Evolutionary conservation across 169 alveolate genomes (phyloP), one percentile per base, ranked within the genome.

Genomic region (Plasmodium malariae): DNA sequence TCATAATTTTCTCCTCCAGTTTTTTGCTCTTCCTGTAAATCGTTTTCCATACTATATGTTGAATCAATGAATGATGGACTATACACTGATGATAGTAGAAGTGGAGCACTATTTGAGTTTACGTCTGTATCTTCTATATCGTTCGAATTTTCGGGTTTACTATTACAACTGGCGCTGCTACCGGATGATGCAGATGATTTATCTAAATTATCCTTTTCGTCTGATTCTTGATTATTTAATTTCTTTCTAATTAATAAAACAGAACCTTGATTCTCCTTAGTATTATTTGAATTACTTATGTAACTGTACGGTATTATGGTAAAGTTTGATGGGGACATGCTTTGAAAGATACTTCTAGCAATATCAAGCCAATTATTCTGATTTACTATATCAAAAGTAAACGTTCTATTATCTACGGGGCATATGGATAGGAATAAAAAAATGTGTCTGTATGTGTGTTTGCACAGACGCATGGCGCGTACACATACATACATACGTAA

Each of bases 231-330:
- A 7, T 55, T 17, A n/a, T 76, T 76, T 19, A 76, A 7, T 36
- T 63, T 76, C 28, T 76, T 76, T 17, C 89, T 76, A 43, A 76
- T 76, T 36, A 76, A 37, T 54, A 76, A 76, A 24, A 76, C 68
- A 9, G 89, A 60, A 5, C 48, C 67, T 63, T 63, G 26, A 17
- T 49, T 67, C 5, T 30, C 1, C 12, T 21, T 24, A 21, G n/a
- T 5, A 11, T 21, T 57, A 21, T 43, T 51, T 24, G 89, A 63
- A 37, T 60, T 45, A n/a, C 32, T 63, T 40, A 62, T 48, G 45
- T 60, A 62, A 76, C 55, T 76, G 19, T 49, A 76, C 0, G 89
- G 89, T 49, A 76, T 60, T 1, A 76, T 37, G 12, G 89, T 76
- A 14, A 76, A 76, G 28, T 63, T 76, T 34, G 49, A 45, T 36